Evolutionary conservation across 345 rosid species (phyloP).

Genomic region (Eutrema japonicum): DNA sequence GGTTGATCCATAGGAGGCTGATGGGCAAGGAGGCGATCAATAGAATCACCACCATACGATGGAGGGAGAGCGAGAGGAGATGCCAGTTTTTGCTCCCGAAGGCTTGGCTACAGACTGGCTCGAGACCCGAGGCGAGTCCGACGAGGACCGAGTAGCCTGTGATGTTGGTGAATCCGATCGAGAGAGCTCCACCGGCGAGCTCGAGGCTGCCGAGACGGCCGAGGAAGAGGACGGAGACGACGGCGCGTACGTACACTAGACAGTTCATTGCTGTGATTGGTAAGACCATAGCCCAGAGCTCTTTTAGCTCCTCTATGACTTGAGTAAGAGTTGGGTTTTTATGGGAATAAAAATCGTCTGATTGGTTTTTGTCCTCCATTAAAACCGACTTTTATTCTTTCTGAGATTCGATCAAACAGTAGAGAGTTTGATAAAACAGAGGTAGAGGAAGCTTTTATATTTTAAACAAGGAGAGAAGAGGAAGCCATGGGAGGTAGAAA

Average conservation of each 20-base stretch:
- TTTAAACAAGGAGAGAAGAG: not conserved
- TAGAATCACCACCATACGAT: conserved; percentile 85
- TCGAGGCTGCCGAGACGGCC: conserved; percentile 93
- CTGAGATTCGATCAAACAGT: conserved; percentile 21
- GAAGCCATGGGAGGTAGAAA: conserved; percentile 24
- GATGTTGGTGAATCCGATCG: conserved; percentile 97
- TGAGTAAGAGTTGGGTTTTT: conserved; percentile 57
- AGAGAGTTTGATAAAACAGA: not conserved
- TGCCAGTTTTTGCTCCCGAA: conserved; percentile 91
- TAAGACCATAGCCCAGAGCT: conserved; percentile 85
- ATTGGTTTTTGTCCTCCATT: conserved; percentile 59
- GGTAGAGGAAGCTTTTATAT: not conserved
- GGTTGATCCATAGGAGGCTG: conserved; percentile 80
- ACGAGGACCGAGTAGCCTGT: conserved; percentile 95
- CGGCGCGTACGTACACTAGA: conserved; percentile 76
- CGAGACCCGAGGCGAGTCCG: conserved; percentile 95
- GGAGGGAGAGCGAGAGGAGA: conserved; percentile 81
- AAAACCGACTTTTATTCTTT: not conserved
- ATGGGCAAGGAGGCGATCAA: conserved; percentile 77
- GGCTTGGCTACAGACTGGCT: conserved; percentile 98
- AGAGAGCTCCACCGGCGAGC: conserved; percentile 94
- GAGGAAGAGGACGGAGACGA: conserved; percentile 83
- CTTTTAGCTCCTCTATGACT: conserved; percentile 82
- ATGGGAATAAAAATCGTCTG: conserved; percentile 50
- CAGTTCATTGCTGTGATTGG: conserved; percentile 90